phyloP scores from a whole-genome alignment of 1,284 basidiomycete genomes.

The Pascua sp. region DNA sequence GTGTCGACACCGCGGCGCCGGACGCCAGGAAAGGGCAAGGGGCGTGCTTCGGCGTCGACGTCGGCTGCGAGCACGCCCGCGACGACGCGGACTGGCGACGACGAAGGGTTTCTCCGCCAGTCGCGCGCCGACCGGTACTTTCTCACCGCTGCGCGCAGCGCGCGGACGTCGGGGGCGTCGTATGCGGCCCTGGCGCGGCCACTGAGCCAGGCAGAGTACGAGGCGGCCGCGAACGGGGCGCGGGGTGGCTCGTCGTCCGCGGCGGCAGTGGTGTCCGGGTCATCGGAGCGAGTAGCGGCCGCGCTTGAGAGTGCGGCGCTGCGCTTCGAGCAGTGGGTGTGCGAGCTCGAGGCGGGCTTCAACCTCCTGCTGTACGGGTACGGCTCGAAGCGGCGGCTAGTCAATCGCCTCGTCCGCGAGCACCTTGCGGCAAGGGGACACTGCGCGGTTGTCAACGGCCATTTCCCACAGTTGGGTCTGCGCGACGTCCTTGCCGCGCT shows the following conservation, averaged over 20 bases:
- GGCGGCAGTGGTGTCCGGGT: background rate
- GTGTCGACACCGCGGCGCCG: constrained; percentile 10
- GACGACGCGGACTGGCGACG: constrained; percentile 20
- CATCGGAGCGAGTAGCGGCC: constrained; percentile 28
- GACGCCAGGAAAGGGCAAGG: background rate
- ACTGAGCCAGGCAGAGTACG: constrained; percentile 43
- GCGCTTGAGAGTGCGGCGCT: constrained; percentile 12
- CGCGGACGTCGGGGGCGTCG: constrained; percentile 68
- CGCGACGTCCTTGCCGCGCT: constrained; percentile 69
- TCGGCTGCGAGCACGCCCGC: constrained; percentile 11
- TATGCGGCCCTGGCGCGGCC: constrained; percentile 70
- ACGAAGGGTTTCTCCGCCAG: constrained; percentile 43
- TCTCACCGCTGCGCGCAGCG: constrained; percentile 57
- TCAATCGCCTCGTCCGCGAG: constrained; percentile 68
- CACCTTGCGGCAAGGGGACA: constrained; percentile 61
- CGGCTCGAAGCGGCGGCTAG: constrained; percentile 71
- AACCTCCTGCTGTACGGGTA: constrained; percentile 80
- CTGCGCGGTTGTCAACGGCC: constrained; percentile 75
- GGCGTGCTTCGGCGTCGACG: constrained; percentile 11
- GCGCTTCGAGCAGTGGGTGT: constrained; percentile 55
- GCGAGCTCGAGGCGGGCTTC: constrained; percentile 75
- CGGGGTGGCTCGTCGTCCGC: background rate
- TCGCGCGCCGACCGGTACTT: constrained; percentile 77
- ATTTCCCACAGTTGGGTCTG: constrained; percentile 65
- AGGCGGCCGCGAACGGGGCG: constrained; percentile 18